Percentiles rank a stretch among this genome's conserved stretches.
Evolutionary conservation across 768 basidiomycete genomes (phyloP).

Genomic region (Tricholoma furcatifolium): DNA sequence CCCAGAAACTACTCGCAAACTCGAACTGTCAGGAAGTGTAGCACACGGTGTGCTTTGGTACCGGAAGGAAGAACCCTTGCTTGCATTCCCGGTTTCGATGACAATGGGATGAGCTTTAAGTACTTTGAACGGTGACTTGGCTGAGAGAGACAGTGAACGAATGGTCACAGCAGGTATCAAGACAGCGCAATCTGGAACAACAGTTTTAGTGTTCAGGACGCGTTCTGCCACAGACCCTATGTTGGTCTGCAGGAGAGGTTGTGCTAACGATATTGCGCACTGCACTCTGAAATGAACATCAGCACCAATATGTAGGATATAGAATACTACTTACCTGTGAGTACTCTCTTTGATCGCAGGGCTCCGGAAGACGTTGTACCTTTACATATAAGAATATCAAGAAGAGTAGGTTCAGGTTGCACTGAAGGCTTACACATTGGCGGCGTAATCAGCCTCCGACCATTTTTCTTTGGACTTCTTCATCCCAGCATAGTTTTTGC

Average conservation of each 20-base stretch:
- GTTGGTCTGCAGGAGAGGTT: slow-evolving; percentile 31
- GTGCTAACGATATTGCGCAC: slow-evolving; percentile 46
- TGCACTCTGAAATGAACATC: slow-evolving; percentile 39
- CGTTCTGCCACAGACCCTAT: slow-evolving; percentile 30
- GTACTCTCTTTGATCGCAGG: slow-evolving; percentile 40
- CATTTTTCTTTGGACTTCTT: slow-evolving; percentile 42
- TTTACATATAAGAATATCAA: slow-evolving; percentile 14
- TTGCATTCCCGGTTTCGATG: slow-evolving; percentile 33
- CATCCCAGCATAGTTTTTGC: slow-evolving; percentile 42
- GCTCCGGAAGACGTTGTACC: slow-evolving; percentile 50
- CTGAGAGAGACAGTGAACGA: slow-evolving; percentile 39
- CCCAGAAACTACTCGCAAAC: slow-evolving; percentile 54
- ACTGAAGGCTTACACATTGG: slow-evolving; percentile 50
- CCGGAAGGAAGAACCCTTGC: slow-evolving; percentile 45
- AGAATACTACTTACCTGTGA: slow-evolving; percentile 32
- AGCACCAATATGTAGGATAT: neutral
- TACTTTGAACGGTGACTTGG: slow-evolving; percentile 45
- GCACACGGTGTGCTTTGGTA: slow-evolving; percentile 51
- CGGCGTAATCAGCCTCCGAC: slow-evolving; percentile 54
- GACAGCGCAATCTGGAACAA: slow-evolving; percentile 48
- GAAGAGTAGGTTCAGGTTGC: neutral
- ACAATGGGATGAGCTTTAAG: slow-evolving; percentile 40
- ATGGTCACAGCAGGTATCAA: slow-evolving; percentile 41
- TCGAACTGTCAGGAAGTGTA: slow-evolving; percentile 46
- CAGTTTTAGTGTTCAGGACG: slow-evolving; percentile 44